phyloP scores from a whole-genome alignment of 495 filamentous ascomycete genomes.

The Gamarada debralockiae region DNA sequence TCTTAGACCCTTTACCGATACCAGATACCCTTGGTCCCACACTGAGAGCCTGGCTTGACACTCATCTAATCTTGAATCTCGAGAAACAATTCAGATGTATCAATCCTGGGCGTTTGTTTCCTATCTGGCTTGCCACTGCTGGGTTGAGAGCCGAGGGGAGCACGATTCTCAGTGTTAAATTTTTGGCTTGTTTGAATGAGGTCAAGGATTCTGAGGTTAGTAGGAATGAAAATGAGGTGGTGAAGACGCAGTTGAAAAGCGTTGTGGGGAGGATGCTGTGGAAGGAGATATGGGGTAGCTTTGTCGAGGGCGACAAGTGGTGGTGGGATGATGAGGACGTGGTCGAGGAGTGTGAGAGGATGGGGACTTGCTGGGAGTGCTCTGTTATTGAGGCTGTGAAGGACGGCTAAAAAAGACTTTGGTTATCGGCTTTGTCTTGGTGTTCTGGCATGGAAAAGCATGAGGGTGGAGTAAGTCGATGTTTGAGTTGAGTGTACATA shows the following conservation, averaged over 20 bases:
- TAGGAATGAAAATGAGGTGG: too few relatives aligned
- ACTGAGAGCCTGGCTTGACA: slow-evolving; percentile 40
- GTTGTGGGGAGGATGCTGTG: slow-evolving; percentile 21
- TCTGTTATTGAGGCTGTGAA: slow-evolving; percentile 42
- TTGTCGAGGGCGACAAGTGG: slow-evolving; percentile 38
- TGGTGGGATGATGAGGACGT: slow-evolving; percentile 49
- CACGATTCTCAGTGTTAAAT: slow-evolving; percentile 7
- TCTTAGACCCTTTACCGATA: slow-evolving; percentile 44
- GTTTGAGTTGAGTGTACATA: too few relatives aligned
- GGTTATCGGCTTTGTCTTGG: too few relatives aligned
- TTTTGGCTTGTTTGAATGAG: slow-evolving; percentile 2
- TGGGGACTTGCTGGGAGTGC: slow-evolving; percentile 45
- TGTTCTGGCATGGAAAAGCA: too few relatives aligned
- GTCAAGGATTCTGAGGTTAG: too few relatives aligned
- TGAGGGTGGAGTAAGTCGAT: too few relatives aligned
- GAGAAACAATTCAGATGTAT: too few relatives aligned
- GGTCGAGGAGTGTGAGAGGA: slow-evolving; percentile 39
- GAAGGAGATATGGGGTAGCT: slow-evolving; percentile 38
- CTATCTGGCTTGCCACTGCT: slow-evolving; percentile 39
- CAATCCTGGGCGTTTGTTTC: slow-evolving; percentile 38
- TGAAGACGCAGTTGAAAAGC: slow-evolving; percentile 21
- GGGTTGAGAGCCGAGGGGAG: slow-evolving; percentile 21
- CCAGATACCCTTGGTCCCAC: slow-evolving; percentile 37
- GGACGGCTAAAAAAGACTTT: slow-evolving; percentile 7
- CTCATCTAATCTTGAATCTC: background rate